Percentiles rank a stretch among this genome's conserved stretches.
Conservation (phyloP, 2,329 filamentous ascomycete species). For the Xylariales sp. region DNA sequence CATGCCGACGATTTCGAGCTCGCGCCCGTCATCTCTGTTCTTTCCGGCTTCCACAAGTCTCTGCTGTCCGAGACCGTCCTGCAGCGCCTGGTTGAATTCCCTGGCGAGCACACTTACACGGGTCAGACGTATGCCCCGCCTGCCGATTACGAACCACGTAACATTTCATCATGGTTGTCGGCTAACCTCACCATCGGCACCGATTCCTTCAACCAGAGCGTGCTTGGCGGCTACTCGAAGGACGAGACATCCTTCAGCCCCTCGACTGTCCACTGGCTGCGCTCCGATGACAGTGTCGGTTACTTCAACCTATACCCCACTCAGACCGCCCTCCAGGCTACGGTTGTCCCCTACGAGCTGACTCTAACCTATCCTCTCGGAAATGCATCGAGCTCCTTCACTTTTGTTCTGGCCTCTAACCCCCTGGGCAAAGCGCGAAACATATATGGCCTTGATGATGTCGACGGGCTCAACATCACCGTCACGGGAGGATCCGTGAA, state of each 20-base stretch:
- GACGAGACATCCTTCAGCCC: background rate
- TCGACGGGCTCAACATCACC: constrained; percentile 31
- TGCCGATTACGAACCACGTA: constrained; percentile 40
- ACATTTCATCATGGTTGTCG: constrained; percentile 44
- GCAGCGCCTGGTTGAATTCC: constrained; percentile 31
- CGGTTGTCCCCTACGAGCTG: constrained; percentile 26
- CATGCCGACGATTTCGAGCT: constrained; percentile 46
- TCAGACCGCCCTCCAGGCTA: constrained; percentile 27
- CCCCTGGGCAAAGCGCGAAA: constrained; percentile 21
- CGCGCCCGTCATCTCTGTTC: constrained; percentile 40
- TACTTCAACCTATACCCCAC: constrained; percentile 20
- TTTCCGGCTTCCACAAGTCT: constrained; percentile 36
- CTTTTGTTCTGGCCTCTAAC: constrained; percentile 31
- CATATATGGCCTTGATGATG: constrained; percentile 29
- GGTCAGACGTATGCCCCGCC: constrained; percentile 44
- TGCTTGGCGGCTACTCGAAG: constrained; percentile 27
- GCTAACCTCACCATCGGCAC: constrained; percentile 44
- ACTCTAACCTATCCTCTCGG: constrained; percentile 41
- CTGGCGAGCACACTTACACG: constrained; percentile 37
- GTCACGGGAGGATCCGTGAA: constrained; percentile 27
- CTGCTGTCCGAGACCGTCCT: constrained; percentile 29
- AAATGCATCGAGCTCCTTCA: constrained; percentile 32
- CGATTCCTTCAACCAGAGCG: constrained; percentile 42
- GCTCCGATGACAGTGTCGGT: background rate
- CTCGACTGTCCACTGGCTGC: background rate